Base-by-base conservation (phyloP, 2,329 filamentous ascomycete species). In the Fusarium musae region DNA sequence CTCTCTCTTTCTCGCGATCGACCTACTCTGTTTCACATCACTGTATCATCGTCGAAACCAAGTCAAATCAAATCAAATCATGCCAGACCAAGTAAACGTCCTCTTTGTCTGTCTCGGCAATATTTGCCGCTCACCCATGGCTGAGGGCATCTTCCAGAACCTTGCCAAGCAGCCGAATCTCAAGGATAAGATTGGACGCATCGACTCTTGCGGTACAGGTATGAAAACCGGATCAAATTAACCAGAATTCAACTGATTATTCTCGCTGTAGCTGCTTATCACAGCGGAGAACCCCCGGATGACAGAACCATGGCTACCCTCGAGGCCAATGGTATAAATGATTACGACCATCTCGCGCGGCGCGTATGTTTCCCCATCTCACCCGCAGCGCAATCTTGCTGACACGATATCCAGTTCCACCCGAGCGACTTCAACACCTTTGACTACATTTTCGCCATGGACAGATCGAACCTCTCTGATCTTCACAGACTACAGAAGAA, bases 101-200 rank as follows among this genome's bases (percentile, higher is more conserved):
- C 89, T 98, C 59, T 98, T 98, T 80, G 96, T 98, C 77, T 99
- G 96, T 84, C 88, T 98, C 39, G 96, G 96, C 81, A 99, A 99
- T 83, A 98, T 98, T 79, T 99, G 95, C 81, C 87, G 89, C 69
- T 97, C 95, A 12, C 93, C 96, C 37, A 98, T 99, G 96, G 94
- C 95, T 50, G 96, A 98, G 85, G 96, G 93, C 56, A 93, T 97
- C 74, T 98, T 99, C 84, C 90, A 91, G 66, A 89, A 91, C 68
- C 84, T 96, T 44, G 88, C 88, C 44, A 86, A 88, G 74, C 88
- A 92, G 75, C 83, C 88, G 52, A 86, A 89, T 30, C 90, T 90
- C 78, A 85, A 87, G 77, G 85, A 83, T 52, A 84, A 86, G 68
- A 90, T 98, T 78, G 85, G 84, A 21, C 85, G 85, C 67, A 90